Evolutionary conservation across 2,329 filamentous ascomycete genomes (phyloP), one percentile per base, ranked within the genome.

Genomic region (Trichoderma koningii): DNA sequence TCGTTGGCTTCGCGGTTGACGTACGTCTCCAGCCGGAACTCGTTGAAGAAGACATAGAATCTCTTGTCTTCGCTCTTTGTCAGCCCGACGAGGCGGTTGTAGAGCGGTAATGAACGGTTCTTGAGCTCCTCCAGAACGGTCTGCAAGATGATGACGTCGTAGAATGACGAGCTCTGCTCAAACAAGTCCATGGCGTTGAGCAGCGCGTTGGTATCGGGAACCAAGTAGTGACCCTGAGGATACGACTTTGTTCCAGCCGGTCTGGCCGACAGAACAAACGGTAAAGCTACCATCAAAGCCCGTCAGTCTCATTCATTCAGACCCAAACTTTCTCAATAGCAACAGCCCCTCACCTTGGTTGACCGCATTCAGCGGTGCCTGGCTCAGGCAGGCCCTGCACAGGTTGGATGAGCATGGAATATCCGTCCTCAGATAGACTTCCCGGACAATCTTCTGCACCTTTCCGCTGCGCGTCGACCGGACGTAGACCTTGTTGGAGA

Each of bases 41-140:
- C 95, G 76, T 99, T 99, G 85, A 98, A 98, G 76, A 99, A 99
- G 60, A 99, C 92, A 74, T 98, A 97, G 76, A 97, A 98, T 63
- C 94, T 88, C 82, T 99, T 99, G 69, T 96, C 93, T 72, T 97
- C 93, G 73, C 94, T 97, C 78, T 94, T 96, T 45, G 93, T 96
- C 68, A 99, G 82, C 23, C 90, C 88, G 70, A 98, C 87, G 56
- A 99, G 82, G 45, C 95, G 91, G 76, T 97, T 97, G 80, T 98
- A 99, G 44, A 99, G 86, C 48, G 95, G 95, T 67, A 98, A 79
- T 14, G 94, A 98, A 71, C 93, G 87, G 76, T 97, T 97, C 74
- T 93, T 91, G 66, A 99, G 85, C 80, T 99, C 95, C 77, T 99
- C 95, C 15, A 99, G 86, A 5, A 99, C 95, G 1, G 94, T 97